Evolutionary conservation across 2,329 filamentous ascomycete species (phyloP).

Genomic region (Neofusicoccum umdonicola): DNA sequence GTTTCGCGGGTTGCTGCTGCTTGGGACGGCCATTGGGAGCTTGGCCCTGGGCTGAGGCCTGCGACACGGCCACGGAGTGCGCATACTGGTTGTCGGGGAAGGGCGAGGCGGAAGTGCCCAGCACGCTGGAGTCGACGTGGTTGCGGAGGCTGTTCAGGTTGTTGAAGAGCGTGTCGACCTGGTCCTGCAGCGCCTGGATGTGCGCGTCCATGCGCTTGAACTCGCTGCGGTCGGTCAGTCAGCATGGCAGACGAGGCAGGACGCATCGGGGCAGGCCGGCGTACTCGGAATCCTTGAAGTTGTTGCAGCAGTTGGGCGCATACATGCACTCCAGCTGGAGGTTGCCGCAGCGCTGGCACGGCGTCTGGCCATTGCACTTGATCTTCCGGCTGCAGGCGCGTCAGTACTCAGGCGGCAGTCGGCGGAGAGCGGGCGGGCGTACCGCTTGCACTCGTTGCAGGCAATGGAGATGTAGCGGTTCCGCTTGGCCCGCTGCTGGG

Average conservation of each 20-base stretch:
- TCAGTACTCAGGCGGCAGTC: constrained; percentile 26
- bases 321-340: constrained; percentile 63
- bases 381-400: constrained; percentile 66
- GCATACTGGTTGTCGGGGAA: constrained; percentile 28
- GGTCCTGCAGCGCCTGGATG: constrained; percentile 73
- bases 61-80: constrained; percentile 36
- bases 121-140: constrained; percentile 36
- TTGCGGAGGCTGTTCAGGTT: constrained; percentile 66
- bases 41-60: constrained; percentile 37
- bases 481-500: constrained; percentile 58
- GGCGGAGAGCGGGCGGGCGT: constrained; percentile 21
- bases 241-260: neutral
- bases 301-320: constrained; percentile 69
- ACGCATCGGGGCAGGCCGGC: constrained; percentile 21
- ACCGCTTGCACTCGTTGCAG: constrained; percentile 51
- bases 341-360: constrained; percentile 65
- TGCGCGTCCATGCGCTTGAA: constrained; percentile 79
- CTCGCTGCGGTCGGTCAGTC: constrained; percentile 50
- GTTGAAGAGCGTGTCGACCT: constrained; percentile 74
- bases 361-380: constrained; percentile 65
- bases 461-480: constrained; percentile 68
- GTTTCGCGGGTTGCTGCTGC: constrained; percentile 33
- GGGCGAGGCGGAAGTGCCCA: constrained; percentile 11
- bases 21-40: constrained; percentile 39
- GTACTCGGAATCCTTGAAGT: constrained; percentile 83